Percentiles rank a stretch among this genome's conserved stretches.
Conservation (phyloP, 306 rosid genomes). For the Vigna unguiculata region DNA sequence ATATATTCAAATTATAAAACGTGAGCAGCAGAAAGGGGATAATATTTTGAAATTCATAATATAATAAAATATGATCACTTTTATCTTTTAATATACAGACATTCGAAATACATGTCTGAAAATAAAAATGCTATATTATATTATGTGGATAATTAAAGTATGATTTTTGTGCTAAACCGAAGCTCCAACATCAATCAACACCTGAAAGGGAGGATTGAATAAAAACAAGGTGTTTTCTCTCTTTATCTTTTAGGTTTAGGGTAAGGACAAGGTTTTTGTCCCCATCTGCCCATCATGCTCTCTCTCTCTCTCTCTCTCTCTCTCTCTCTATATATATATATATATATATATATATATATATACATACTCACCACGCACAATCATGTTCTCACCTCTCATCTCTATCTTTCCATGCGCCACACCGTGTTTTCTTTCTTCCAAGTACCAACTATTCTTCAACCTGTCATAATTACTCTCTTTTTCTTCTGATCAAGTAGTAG, state of each 20-base stretch:
- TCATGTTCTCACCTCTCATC: conserved; percentile 50
- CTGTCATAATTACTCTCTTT: background rate
- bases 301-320: no score
- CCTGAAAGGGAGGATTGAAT: conserved; percentile 17
- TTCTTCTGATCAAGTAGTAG: background rate
- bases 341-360: conserved; percentile 76
- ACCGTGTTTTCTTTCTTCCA: conserved; percentile 44
- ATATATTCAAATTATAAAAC: no score
- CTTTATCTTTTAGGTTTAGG: conserved; percentile 27
- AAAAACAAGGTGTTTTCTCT: background rate
- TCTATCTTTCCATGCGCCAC: conserved; percentile 44
- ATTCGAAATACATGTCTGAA: no score
- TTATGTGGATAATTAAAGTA: background rate
- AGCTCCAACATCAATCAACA: conserved; percentile 34
- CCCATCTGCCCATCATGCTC: conserved; percentile 46
- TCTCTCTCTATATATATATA: conserved; percentile 68
- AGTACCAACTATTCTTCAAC: conserved; percentile 40
- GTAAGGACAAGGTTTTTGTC: conserved; percentile 57
- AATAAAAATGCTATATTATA: no score
- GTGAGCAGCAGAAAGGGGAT: no score
- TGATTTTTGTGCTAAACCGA: background rate
- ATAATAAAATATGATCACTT: background rate
- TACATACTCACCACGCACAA: conserved; percentile 60
- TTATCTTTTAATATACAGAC: background rate
- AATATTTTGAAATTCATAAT: no score